A percentile compares a stretch with the other conserved stretches of the same genome.
Conservation (phyloP, 352 stramenopile genomes). For the Phytophthora pinifolia region DNA sequence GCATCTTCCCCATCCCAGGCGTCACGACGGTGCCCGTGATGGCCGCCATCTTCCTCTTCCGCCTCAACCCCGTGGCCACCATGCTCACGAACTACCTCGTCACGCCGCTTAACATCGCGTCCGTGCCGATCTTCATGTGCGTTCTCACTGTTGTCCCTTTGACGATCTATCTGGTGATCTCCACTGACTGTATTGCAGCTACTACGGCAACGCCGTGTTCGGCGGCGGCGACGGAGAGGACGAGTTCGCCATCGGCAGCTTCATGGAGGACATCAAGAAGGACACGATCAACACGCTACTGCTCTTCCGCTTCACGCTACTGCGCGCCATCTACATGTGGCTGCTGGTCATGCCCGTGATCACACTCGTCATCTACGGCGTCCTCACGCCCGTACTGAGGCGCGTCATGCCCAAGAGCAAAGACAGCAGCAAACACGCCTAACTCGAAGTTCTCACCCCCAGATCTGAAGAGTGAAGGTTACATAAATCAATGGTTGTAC, state of each 20-base stretch:
- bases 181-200: conserved; percentile 30
- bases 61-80: conserved; percentile 75
- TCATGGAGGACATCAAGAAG: conserved; percentile 73
- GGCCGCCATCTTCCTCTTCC: conserved; percentile 75
- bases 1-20: conserved; percentile 79
- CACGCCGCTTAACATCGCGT: conserved; percentile 79
- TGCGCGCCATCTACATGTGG: conserved; percentile 84
- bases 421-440: conserved; percentile 42
- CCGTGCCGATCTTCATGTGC: conserved; percentile 79
- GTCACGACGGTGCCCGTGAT: conserved; percentile 76
- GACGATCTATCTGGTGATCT: background rate
- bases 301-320: conserved; percentile 76
- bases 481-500: conserved; percentile 16
- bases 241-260: conserved; percentile 68
- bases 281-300: conserved; percentile 76
- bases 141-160: conserved; percentile 7
- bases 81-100: conserved; percentile 86
- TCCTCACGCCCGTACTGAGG: conserved; percentile 68
- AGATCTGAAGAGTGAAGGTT: too few relatives aligned
- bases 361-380: conserved; percentile 59
- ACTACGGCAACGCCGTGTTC: conserved; percentile 61
- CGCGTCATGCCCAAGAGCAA: conserved; percentile 66
- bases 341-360: conserved; percentile 62
- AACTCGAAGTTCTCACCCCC: too few relatives aligned
- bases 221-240: conserved; percentile 40